Evolutionary conservation across 306 rosid genomes (phyloP), one percentile per base, ranked within the genome.

Genomic region (Crataegus laevigata): DNA sequence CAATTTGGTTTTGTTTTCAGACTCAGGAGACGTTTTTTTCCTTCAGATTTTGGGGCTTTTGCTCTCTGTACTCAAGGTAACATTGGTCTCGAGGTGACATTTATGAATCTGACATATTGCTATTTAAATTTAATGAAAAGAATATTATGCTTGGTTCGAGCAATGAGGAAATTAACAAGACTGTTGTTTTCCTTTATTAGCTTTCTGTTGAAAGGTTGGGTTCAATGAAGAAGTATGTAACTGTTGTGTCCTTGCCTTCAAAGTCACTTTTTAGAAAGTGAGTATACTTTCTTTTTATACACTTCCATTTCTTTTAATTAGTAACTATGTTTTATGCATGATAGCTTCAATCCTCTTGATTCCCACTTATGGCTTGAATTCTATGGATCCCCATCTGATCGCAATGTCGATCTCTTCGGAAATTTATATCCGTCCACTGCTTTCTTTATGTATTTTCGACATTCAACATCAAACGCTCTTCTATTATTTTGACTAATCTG

Each of bases 251-350:
- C 84, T 91, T 82, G 89, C 97, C 81, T 86, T 83, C 93, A 90
- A 94, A 94, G 98, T 94, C 89, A 81, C 82, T 85, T 94, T 94
- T 34, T 75, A 87, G 98, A 94, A 91, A 94, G 98, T 93, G 38
- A 34, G 9, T 34, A 6, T 34, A 34, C 38, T 34, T 34, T 34
- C 38, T 34, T 34, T 2, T 34, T 6, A 7, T 72, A 4, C 30
- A 30, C 8, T 34, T 7, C 9, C 2, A 34, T 34, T 34, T 34
- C 9, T 34, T 1, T 34, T 34, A 34, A 34, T 7, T 9, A 34
- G 38, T 7, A 34, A 34, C 38, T 34, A 34, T 76, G 36, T 63
- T 61, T 55, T 71, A 36, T 83, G 62, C 45, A 79, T 79, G 62
- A 76, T 92, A 93, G 96, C 89, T 94, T 94, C 88, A 91, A 94